A percentile compares a stretch with the other conserved stretches of the same genome.
These are phyloP conservation scores for Fusarium oligoseptatum DNA, from an alignment of 2,329 filamentous ascomycete genomes.

Conservation along the genomic window DNA sequence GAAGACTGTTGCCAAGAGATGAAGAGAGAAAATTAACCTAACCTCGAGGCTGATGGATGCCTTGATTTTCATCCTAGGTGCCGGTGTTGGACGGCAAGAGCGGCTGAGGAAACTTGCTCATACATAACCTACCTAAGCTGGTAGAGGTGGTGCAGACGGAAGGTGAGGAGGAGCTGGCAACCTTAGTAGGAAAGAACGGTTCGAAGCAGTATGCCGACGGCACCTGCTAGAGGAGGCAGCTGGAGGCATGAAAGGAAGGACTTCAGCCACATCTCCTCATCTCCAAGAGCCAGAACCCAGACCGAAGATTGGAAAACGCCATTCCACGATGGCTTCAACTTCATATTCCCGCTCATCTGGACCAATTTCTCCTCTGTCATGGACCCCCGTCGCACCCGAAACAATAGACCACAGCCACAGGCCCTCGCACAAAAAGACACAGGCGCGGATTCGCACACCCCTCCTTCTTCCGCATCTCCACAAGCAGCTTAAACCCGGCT, in stretches of 20 bases:
- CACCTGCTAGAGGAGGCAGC: neutral
- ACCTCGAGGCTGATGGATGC: neutral
- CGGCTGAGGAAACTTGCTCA: constrained; percentile 28
- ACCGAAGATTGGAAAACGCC: constrained; percentile 7
- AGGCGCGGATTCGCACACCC: constrained; percentile 9
- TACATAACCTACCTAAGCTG: constrained; percentile 10
- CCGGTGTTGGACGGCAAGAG: constrained; percentile 27
- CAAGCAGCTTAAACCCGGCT: constrained; percentile 35
- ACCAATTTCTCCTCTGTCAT: constrained; percentile 16
- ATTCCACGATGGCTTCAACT: constrained; percentile 11
- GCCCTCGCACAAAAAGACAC: neutral
- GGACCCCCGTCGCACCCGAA: constrained; percentile 36
- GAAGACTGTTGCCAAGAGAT: neutral
- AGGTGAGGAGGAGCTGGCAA: neutral
- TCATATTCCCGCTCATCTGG: constrained; percentile 3
- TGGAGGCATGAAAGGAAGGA: neutral
- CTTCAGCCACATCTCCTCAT: constrained; percentile 12
- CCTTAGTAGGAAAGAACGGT: neutral
- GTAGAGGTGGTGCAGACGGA: neutral
- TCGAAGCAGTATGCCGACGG: constrained; percentile 10
- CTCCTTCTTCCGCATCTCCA: constrained; percentile 21
- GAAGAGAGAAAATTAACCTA: neutral
- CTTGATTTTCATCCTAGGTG: neutral
- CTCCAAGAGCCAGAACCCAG: neutral
- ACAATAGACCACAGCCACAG: constrained; percentile 41